Conservation (phyloP, 1,139 yeast genomes). For the Scheffersomyces illinoinensis region DNA sequence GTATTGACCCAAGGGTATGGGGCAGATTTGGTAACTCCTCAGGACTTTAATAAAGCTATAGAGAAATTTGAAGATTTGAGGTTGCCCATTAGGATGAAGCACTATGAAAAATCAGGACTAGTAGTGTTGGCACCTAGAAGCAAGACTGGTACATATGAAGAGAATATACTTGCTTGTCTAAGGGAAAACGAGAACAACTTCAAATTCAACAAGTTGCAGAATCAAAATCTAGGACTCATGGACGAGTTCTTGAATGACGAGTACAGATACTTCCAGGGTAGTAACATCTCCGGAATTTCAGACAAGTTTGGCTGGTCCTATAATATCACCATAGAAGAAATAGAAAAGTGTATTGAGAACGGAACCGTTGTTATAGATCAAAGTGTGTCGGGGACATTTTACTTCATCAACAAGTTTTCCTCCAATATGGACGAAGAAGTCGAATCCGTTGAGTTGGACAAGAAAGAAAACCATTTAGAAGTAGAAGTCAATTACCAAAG, state of each 20-base stretch:
- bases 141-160: constrained; percentile 20
- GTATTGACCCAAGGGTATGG: constrained; percentile 44
- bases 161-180: constrained; percentile 26
- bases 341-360: constrained; percentile 56
- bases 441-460: constrained; percentile 14
- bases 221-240: constrained; percentile 19
- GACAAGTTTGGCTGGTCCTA: constrained; percentile 60
- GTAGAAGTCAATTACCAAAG: constrained; percentile 18
- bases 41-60: constrained; percentile 34
- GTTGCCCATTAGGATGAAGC: constrained; percentile 33
- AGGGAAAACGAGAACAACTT: constrained; percentile 26
- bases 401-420: constrained; percentile 34
- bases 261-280: constrained; percentile 31
- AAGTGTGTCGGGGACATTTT: constrained; percentile 58
- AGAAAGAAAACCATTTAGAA: constrained; percentile 18
- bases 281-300: constrained; percentile 39
- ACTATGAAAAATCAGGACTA: constrained; percentile 38
- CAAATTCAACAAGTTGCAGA: constrained; percentile 24
- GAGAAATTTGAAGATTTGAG: constrained; percentile 30
- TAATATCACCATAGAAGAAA: constrained; percentile 66
- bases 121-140: constrained; percentile 31
- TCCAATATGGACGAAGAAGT: constrained; percentile 2
- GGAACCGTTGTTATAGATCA: constrained; percentile 70
- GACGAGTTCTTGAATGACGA: constrained; percentile 26
- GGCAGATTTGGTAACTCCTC: constrained; percentile 31